phyloP scores from a whole-genome alignment of 2,329 filamentous ascomycete species.

The Arthrobotrys conoides region DNA sequence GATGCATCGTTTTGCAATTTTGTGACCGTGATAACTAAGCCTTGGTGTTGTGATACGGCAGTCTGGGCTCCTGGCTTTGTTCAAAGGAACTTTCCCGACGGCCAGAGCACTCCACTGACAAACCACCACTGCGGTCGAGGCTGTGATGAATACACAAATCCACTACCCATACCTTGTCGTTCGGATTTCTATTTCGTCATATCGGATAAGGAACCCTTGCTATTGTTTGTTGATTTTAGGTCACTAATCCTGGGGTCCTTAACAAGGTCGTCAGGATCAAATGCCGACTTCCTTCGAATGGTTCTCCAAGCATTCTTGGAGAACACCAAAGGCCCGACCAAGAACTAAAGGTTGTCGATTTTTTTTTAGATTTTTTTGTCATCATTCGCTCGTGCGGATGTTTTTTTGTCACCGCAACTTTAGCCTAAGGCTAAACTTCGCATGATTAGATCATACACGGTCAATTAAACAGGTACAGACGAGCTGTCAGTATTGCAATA shows the following conservation, averaged over 20 bases:
- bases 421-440: slow-evolving; percentile 40
- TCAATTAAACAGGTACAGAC: slow-evolving; percentile 38
- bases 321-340: slow-evolving; percentile 18
- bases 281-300: slow-evolving; percentile 37
- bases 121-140: slow-evolving; percentile 34
- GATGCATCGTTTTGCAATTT: background rate
- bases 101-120: slow-evolving; percentile 28
- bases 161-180: slow-evolving; percentile 20
- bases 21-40: slow-evolving; percentile 11
- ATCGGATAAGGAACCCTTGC: slow-evolving; percentile 53
- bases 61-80: background rate
- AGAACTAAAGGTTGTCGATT: slow-evolving; percentile 30
- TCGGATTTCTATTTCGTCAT: slow-evolving; percentile 60
- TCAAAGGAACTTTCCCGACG: slow-evolving; percentile 16
- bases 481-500: slow-evolving; percentile 24
- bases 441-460: slow-evolving; percentile 24
- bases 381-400: slow-evolving; percentile 27
- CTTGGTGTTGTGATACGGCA: slow-evolving; percentile 4
- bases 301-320: slow-evolving; percentile 17
- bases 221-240: slow-evolving; percentile 50
- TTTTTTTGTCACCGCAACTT: slow-evolving; percentile 18
- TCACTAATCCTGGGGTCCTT: slow-evolving; percentile 22
- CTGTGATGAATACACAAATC: slow-evolving; percentile 44
- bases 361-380: slow-evolving; percentile 43
- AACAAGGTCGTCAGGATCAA: slow-evolving; percentile 23